Percentiles rank a stretch among this genome's conserved stretches.
Conservation (phyloP, 2,329 filamentous ascomycete species). For the Gremmenia infestans region DNA sequence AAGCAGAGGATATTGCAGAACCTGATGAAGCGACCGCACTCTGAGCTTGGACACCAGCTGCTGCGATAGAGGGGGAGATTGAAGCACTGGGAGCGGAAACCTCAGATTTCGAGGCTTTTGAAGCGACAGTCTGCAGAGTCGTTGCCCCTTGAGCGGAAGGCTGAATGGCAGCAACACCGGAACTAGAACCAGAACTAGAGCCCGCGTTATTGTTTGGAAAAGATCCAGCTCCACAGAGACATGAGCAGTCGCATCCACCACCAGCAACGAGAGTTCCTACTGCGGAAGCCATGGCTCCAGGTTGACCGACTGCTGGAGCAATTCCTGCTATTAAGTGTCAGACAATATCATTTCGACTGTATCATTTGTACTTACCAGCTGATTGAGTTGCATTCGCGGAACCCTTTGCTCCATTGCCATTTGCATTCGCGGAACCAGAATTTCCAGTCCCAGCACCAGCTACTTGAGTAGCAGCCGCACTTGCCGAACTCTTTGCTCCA, state of each 20-base stretch:
- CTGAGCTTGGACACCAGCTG: neutral
- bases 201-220: slow-evolving; percentile 10
- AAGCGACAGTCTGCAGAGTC: neutral
- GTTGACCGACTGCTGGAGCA: slow-evolving; percentile 9
- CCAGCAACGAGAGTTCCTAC: slow-evolving; percentile 10
- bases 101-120: neutral
- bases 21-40: neutral
- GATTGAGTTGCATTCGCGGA: neutral
- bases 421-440: neutral
- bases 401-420: neutral
- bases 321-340: neutral
- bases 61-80: neutral
- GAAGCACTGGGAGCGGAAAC: slow-evolving; percentile 1
- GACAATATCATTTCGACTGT: neutral
- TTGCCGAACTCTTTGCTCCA: neutral
- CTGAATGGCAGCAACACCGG: neutral
- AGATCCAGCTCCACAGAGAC: slow-evolving; percentile 20
- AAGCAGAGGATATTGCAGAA: neutral
- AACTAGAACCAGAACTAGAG: neutral
- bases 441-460: neutral
- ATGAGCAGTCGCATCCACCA: slow-evolving; percentile 20
- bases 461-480: neutral
- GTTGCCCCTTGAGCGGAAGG: neutral
- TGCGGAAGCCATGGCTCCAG: slow-evolving; percentile 17
- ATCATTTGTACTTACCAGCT: neutral